phyloP scores from a whole-genome alignment of 345 rosid genomes.

The Turritis glabra region DNA sequence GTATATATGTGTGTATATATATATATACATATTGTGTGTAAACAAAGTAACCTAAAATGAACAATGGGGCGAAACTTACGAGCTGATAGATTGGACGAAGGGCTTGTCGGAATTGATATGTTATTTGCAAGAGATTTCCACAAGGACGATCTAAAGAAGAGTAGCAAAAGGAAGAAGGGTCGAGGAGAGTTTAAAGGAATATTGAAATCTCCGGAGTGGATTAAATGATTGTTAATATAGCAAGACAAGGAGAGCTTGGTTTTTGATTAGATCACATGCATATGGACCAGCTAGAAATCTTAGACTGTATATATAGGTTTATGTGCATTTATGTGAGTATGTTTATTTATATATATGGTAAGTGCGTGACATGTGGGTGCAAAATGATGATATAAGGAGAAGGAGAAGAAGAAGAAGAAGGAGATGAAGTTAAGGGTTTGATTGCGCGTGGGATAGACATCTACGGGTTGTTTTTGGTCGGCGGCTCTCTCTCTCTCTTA shows the following conservation, averaged over 20 bases:
- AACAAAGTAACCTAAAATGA: neutral
- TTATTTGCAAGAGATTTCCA: neutral
- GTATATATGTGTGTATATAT: too few relatives aligned
- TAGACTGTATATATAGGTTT: conserved; percentile 16
- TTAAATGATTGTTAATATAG: conserved; percentile 23
- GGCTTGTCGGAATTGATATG: neutral
- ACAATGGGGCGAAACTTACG: conserved; percentile 22
- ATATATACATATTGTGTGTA: too few relatives aligned
- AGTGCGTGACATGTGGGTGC: conserved; percentile 29
- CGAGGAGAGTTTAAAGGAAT: too few relatives aligned
- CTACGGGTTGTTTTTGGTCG: conserved; percentile 84
- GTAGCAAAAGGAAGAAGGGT: neutral
- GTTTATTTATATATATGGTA: conserved; percentile 25
- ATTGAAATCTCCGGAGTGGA: conserved; percentile 8
- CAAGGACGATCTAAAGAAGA: conserved; percentile 6
- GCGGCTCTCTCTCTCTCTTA: conserved; percentile 47
- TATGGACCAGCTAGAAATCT: conserved; percentile 35
- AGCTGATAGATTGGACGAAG: conserved; percentile 29
- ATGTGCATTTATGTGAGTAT: conserved; percentile 15
- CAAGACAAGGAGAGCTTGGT: conserved; percentile 22
- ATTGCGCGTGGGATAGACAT: conserved; percentile 92
- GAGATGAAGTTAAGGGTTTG: conserved; percentile 38
- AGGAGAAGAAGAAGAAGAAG: conserved; percentile 28
- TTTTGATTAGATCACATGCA: conserved; percentile 28
- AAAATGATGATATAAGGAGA: conserved; percentile 35